Conservation (phyloP, 176 grass and related monocot species). For the Microstegium vimineum region DNA sequence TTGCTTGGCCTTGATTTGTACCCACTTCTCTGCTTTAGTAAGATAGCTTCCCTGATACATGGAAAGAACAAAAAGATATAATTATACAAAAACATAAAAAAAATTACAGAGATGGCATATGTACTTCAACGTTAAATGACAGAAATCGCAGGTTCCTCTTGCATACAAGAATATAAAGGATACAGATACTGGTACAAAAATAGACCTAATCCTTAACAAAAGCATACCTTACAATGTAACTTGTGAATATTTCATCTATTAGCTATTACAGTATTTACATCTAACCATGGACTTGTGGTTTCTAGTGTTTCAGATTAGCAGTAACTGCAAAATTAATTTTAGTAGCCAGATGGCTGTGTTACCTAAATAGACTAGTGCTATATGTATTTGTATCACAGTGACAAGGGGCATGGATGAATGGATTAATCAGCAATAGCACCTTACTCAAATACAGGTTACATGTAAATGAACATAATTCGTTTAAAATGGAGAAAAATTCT, state of each 20-base stretch:
- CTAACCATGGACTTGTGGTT: background rate
- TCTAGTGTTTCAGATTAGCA: background rate
- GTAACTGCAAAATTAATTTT: background rate
- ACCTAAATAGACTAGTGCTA: background rate
- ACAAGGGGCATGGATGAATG: background rate
- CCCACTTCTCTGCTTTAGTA: slow-evolving; percentile 61
- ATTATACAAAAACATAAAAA: background rate
- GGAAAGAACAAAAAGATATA: background rate
- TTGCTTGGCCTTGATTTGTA: slow-evolving; percentile 72
- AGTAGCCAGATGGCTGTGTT: background rate
- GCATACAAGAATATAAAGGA: background rate
- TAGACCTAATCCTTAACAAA: background rate
- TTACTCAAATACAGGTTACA: background rate
- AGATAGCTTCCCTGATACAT: slow-evolving; percentile 73
- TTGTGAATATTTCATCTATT: background rate
- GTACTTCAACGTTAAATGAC: background rate
- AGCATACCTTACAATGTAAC: background rate
- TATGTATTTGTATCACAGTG: background rate
- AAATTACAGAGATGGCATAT: background rate
- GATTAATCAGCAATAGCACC: background rate
- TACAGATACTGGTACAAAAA: background rate
- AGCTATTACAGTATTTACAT: background rate
- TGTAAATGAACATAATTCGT: background rate
- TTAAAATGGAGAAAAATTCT: background rate
- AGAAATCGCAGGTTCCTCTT: background rate